Evolutionary conservation across 179 eudicot genomes (phyloP).

Genomic region (Beta corolliflora): DNA sequence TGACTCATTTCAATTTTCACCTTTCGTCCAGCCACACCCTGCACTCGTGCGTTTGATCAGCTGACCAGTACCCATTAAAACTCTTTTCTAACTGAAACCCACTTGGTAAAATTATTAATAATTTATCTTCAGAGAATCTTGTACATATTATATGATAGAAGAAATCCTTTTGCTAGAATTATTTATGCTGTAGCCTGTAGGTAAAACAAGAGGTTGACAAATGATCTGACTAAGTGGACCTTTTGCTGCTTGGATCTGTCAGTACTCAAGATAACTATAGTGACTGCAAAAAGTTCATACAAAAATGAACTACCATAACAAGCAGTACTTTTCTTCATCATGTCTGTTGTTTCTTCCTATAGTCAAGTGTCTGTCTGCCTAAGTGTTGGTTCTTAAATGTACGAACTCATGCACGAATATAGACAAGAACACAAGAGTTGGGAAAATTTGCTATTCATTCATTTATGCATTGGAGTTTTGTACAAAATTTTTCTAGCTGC

Average conservation of each 20-base stretch:
- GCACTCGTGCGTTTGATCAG: no score
- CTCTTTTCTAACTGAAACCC: no score
- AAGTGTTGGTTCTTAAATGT: background rate
- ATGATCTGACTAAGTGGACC: no score
- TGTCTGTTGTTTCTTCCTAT: background rate
- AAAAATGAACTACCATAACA: background rate
- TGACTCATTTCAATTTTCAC: no score
- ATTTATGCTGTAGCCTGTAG: background rate
- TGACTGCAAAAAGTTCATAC: no score
- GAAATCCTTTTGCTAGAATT: background rate
- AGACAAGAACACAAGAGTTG: background rate
- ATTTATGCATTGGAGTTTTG: conserved; percentile 19
- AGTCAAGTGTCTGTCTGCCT: background rate
- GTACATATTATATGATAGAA: no score
- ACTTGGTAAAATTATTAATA: no score
- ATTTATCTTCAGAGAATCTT: no score
- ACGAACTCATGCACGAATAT: background rate
- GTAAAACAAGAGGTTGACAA: no score
- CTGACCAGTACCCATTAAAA: no score
- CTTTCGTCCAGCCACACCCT: no score
- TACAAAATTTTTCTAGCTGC: conserved; percentile 12
- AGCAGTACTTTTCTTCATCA: background rate
- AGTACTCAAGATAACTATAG: background rate
- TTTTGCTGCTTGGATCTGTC: background rate
- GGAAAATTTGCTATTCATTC: background rate